These are phyloP conservation scores for Excoecaria cochinchinensis DNA, from an alignment of 345 rosid genomes.

Conservation along the genomic window DNA sequence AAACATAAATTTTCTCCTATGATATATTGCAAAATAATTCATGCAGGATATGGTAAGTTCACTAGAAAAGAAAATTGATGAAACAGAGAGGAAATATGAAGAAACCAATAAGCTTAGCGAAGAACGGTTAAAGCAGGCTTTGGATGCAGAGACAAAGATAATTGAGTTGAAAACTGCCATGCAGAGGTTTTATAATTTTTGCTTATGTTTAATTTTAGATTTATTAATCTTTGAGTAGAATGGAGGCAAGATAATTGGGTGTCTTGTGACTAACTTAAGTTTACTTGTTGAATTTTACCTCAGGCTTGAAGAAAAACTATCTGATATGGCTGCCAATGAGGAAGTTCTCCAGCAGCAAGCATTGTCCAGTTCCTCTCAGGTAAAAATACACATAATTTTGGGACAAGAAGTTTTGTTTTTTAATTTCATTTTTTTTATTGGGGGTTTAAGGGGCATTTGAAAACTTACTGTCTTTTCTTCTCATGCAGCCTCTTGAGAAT, in stretches of 20 bases:
- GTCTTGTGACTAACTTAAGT: no score
- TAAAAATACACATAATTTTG: slow-evolving; percentile 16
- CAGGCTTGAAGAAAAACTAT: slow-evolving; percentile 88
- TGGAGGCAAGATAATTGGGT: no score
- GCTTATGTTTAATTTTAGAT: no score
- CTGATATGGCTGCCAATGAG: slow-evolving; percentile 80
- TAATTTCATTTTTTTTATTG: not conserved
- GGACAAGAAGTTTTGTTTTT: not conserved
- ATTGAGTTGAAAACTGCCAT: slow-evolving; percentile 78
- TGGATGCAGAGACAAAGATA: slow-evolving; percentile 86
- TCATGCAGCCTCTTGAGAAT: slow-evolving; percentile 79
- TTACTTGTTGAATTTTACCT: no score
- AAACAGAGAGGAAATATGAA: slow-evolving; percentile 77
- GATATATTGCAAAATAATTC: no score
- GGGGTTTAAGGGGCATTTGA: not conserved
- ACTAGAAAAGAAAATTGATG: slow-evolving; percentile 82
- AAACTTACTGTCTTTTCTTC: slow-evolving; percentile 1
- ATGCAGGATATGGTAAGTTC: slow-evolving; percentile 71
- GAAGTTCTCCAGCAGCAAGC: slow-evolving; percentile 78
- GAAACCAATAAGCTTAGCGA: slow-evolving; percentile 77
- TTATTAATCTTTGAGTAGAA: no score
- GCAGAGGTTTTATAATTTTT: slow-evolving; percentile 52
- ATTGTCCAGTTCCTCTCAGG: slow-evolving; percentile 46
- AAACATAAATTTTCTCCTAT: slow-evolving; percentile 21
- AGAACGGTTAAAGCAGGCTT: slow-evolving; percentile 89